Conservation (phyloP, 2,329 filamentous ascomycete species). For the Endocalyx cinctus region DNA sequence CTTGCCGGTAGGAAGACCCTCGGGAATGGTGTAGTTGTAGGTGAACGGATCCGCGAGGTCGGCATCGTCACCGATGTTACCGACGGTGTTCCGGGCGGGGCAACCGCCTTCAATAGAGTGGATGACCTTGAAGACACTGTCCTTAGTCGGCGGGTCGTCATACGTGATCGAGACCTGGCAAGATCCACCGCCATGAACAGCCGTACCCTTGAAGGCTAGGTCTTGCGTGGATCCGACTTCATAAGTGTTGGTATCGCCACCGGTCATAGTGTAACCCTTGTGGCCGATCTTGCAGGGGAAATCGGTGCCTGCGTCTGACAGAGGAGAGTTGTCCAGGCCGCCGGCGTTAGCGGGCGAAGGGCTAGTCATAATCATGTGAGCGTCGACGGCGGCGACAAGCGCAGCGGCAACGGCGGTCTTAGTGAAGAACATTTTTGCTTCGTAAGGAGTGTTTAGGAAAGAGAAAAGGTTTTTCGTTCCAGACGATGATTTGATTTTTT, state of each 20-base stretch:
- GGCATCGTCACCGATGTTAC: constrained; percentile 53
- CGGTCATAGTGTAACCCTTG: constrained; percentile 36
- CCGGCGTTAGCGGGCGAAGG: constrained; percentile 58
- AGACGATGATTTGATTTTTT: no score
- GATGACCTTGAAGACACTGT: constrained; percentile 81
- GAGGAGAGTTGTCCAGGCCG: constrained; percentile 55
- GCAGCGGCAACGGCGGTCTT: constrained; percentile 49
- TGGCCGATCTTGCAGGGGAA: constrained; percentile 78
- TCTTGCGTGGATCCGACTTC: constrained; percentile 56
- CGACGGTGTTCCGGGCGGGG: constrained; percentile 53
- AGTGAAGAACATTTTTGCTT: constrained; percentile 43
- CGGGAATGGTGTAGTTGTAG: constrained; percentile 69
- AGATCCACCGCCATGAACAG: constrained; percentile 84
- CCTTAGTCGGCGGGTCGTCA: constrained; percentile 61
- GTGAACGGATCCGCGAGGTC: constrained; percentile 41
- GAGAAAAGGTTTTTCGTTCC: constrained; percentile 33
- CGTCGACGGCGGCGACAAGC: constrained; percentile 56
- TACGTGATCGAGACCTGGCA: constrained; percentile 87
- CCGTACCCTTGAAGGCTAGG: constrained; percentile 65
- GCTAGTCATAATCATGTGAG: constrained; percentile 70
- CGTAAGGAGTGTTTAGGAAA: constrained; percentile 28
- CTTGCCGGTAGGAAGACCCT: constrained; percentile 66
- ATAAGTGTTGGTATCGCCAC: constrained; percentile 53
- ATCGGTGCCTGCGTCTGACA: constrained; percentile 54
- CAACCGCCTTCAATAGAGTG: constrained; percentile 85